Evolutionary conservation across 108 stramenopile genomes (phyloP).

Genomic region (Cyclotella sp.): DNA sequence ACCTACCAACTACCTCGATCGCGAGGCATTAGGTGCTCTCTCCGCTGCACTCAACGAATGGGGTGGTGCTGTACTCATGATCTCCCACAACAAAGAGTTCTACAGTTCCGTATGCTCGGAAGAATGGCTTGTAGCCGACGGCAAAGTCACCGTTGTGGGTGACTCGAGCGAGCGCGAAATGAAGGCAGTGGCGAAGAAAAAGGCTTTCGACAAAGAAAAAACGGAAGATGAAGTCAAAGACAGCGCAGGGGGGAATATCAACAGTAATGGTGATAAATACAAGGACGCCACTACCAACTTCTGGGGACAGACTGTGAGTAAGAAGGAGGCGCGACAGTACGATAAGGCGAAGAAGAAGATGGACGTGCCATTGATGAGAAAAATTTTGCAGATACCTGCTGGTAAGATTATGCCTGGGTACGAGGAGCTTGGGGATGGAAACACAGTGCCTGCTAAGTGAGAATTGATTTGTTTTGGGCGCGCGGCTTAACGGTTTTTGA

Average conservation of each 20-base stretch:
- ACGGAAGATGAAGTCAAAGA: constrained; percentile 67
- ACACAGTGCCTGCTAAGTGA: constrained; percentile 42
- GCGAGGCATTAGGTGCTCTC: constrained; percentile 95
- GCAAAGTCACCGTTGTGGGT: constrained; percentile 81
- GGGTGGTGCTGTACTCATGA: constrained; percentile 98
- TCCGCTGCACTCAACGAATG: constrained; percentile 92
- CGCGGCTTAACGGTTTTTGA: background rate
- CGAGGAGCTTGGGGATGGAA: constrained; percentile 91
- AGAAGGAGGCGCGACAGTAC: constrained; percentile 89
- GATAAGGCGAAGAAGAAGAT: constrained; percentile 94
- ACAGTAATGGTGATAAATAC: constrained; percentile 86
- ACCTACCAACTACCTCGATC: constrained; percentile 99
- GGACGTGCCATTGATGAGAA: constrained; percentile 83
- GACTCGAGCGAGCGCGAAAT: constrained; percentile 85
- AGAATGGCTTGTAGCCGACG: constrained; percentile 94
- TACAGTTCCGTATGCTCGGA: constrained; percentile 92
- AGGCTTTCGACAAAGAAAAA: constrained; percentile 81
- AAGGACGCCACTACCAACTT: constrained; percentile 91
- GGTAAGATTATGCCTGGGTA: constrained; percentile 92
- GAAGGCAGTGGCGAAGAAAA: constrained; percentile 90
- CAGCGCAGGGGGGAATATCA: constrained; percentile 84
- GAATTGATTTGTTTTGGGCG: background rate
- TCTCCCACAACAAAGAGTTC: constrained; percentile 98
- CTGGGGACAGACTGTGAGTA: constrained; percentile 85
- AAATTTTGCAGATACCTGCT: constrained; percentile 82